Evolutionary conservation across 2,329 filamentous ascomycete species (phyloP), one percentile per base, ranked within the genome.

Genomic region (Calonectria multiphialidica): DNA sequence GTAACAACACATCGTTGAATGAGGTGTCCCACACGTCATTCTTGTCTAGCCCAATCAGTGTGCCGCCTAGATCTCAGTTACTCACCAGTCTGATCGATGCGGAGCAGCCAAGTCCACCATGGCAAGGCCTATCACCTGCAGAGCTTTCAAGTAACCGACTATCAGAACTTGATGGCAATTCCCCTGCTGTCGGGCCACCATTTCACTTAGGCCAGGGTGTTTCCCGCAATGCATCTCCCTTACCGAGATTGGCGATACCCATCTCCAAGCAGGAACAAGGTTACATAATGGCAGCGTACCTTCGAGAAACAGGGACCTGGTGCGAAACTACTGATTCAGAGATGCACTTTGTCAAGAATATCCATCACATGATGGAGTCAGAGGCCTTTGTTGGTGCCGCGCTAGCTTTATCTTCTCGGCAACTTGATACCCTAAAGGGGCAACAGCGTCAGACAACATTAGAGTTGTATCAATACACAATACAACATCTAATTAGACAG

Each of bases 61-160:
- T 42, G 28, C 0, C 66, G 82, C 82, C 50, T 3, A 13, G 30
- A 10, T 15, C 12, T 21, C n/a, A 16, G 35, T 57, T 57, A 2
- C 30, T 37, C 7, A 4, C 10, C 5, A 35, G 10, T 13, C 2
- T 18, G 5, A 13, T 57, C n/a, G 53, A 57, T 12, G 6, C 33
- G 13, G 30, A 57, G 3, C 12, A 40, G 16, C 13, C 33, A 0
- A 57, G 33, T n/a, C 53, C 53, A 5, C 30, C 33, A 16, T 57
- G 53, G 33, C 53, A 57, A 37, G 53, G 33, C 2, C 1, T 37
- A 5, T 57, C 53, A 3, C 53, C 53, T 25, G 33, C n/a, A 15
- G 12, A n/a, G 6, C 21, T 40, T 15, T 57, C 53, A 25, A 57
- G 53, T 4, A 23, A 57, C 7, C 53, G n/a, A 18, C 33, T 33